A percentile compares a stretch with the other conserved stretches of the same genome.
phyloP scores from a whole-genome alignment of 257 asterid species.

The Gentiana straminea region DNA sequence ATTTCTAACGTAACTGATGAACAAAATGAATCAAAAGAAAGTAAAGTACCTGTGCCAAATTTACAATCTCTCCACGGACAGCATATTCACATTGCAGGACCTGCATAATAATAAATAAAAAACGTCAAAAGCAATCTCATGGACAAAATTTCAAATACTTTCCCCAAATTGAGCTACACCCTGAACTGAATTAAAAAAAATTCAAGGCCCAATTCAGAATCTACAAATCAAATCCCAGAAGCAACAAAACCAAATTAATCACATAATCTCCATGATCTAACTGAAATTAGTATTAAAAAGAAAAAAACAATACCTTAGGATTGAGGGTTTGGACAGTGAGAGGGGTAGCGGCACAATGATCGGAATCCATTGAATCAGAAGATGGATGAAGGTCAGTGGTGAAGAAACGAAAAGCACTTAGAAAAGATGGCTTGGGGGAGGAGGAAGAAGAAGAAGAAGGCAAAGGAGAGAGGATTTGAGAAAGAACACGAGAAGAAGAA shows the following conservation, averaged over 20 bases:
- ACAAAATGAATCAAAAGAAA: no score
- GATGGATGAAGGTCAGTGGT: slow-evolving; percentile 11
- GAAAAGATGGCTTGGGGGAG: not conserved
- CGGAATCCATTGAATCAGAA: slow-evolving; percentile 32
- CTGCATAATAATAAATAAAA: slow-evolving; percentile 22
- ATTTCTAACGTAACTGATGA: no score
- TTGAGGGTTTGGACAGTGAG: slow-evolving; percentile 21
- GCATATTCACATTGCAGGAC: slow-evolving; percentile 90
- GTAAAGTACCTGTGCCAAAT: slow-evolving; percentile 68
- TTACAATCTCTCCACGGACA: slow-evolving; percentile 94
- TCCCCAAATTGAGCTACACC: not conserved
- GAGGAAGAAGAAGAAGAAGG: not conserved
- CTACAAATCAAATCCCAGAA: not conserved
- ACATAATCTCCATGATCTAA: no score
- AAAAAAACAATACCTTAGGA: slow-evolving; percentile 5
- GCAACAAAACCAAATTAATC: not conserved
- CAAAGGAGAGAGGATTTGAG: slow-evolving; percentile 12
- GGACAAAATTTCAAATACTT: no score
- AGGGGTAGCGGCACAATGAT: slow-evolving; percentile 27
- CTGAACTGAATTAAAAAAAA: not conserved
- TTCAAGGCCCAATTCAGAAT: no score
- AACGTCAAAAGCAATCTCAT: no score
- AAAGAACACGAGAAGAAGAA: not conserved
- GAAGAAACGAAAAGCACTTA: slow-evolving; percentile 15
- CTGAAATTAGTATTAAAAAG: no score